These are phyloP conservation scores for Chiua sp. DNA, from an alignment of 1,284 basidiomycete species.

Conservation along the genomic window DNA sequence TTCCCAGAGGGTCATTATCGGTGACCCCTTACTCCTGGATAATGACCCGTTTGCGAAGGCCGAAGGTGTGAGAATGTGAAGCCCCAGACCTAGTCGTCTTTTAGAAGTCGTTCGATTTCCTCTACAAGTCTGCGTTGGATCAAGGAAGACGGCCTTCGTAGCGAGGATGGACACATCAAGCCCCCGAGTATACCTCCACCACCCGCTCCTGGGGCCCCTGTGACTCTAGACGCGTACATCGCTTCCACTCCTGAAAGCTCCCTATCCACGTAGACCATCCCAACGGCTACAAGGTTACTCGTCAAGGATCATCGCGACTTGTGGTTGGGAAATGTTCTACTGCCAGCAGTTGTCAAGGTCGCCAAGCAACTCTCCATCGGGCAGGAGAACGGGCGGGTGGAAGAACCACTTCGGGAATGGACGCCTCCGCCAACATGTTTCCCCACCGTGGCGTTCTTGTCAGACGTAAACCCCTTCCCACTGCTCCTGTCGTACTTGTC, in stretches of 20 bases:
- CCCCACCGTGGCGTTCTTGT: conserved; percentile 57
- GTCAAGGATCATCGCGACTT: conserved; percentile 45
- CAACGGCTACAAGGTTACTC: conserved; percentile 45
- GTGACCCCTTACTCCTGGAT: conserved; percentile 43
- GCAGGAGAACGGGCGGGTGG: conserved; percentile 15
- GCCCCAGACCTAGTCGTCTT: conserved; percentile 20
- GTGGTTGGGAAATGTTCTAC: conserved; percentile 45
- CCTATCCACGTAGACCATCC: conserved; percentile 36
- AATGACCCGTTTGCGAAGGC: conserved; percentile 64
- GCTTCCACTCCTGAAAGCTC: conserved; percentile 17
- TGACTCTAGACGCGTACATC: conserved; percentile 1
- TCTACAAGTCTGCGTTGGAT: neutral
- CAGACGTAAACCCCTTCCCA: conserved; percentile 53
- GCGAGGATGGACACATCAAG: conserved; percentile 17
- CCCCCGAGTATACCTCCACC: neutral
- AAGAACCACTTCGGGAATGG: conserved; percentile 23
- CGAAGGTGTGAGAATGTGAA: conserved; percentile 51
- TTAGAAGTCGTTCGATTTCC: conserved; percentile 16
- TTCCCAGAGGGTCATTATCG: conserved; percentile 10
- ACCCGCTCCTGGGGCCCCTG: neutral
- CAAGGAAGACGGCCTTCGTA: conserved; percentile 10
- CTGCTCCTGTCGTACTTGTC: conserved; percentile 60
- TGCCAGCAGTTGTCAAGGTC: conserved; percentile 35
- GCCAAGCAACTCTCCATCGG: conserved; percentile 28
- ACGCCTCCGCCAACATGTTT: conserved; percentile 48